Evolutionary conservation across 495 filamentous ascomycete genomes (phyloP).

Genomic region (Neurospora intermedia): DNA sequence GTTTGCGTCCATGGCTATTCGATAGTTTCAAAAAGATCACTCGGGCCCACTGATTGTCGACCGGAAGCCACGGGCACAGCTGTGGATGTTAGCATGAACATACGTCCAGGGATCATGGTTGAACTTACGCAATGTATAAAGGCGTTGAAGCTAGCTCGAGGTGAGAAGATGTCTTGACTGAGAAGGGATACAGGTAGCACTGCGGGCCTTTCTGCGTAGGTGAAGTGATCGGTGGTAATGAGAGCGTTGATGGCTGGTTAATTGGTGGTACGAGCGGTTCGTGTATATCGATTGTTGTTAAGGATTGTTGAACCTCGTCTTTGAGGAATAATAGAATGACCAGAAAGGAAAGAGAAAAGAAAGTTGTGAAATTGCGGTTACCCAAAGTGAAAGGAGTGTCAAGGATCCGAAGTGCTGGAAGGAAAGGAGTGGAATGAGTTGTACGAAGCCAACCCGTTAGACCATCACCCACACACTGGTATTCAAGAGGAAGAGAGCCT

Average conservation of each 20-base stretch:
- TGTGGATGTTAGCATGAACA: slow-evolving; percentile 28
- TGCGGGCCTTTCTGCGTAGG: background rate
- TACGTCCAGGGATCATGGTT: slow-evolving; percentile 1
- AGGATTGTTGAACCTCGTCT: background rate
- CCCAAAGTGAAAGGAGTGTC: slow-evolving; percentile 12
- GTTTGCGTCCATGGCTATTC: slow-evolving; percentile 29
- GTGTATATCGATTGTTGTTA: background rate
- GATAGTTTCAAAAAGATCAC: slow-evolving; percentile 17
- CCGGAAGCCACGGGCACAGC: slow-evolving; percentile 16
- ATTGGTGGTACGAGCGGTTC: background rate
- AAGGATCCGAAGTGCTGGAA: slow-evolving; percentile 7
- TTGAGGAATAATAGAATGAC: background rate
- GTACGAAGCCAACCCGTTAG: slow-evolving; percentile 31
- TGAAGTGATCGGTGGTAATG: slow-evolving; percentile 6
- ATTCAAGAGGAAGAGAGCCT: slow-evolving; percentile 36
- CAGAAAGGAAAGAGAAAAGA: background rate
- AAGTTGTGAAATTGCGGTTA: background rate
- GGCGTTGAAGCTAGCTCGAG: background rate
- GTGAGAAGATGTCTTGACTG: background rate
- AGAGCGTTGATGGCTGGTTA: slow-evolving; percentile 8
- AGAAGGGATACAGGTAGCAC: slow-evolving; percentile 2
- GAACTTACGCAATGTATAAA: background rate
- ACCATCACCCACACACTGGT: slow-evolving; percentile 28
- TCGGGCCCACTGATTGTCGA: slow-evolving; percentile 27
- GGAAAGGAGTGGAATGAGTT: slow-evolving; percentile 37